Evolutionary conservation across 768 basidiomycete species (phyloP), one percentile per base, ranked within the genome.

Genomic region (Rhodocollybia butyracea): DNA sequence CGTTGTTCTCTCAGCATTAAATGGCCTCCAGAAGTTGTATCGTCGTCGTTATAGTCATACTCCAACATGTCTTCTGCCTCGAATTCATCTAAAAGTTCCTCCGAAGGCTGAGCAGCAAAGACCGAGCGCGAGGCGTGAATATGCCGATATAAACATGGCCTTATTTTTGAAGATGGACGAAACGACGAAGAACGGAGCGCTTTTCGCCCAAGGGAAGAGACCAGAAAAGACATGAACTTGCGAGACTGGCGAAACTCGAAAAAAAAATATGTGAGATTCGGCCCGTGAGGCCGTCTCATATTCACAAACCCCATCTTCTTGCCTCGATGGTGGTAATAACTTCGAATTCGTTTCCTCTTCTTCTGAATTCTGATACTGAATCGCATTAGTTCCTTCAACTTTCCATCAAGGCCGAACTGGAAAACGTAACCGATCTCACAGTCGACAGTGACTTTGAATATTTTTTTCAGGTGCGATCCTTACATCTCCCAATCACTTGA

Each of bases 1-100:
- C 91, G 80, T 60, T 94, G 85, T 64, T 91, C 82, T 55, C 83
- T 79, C 46, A 94, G 70, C 62, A 86, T 79, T 38, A 87, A 64
- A 72, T 95, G 92, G 17, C 86, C 91, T 22, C 76, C 74, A 26
- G 84, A 76, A 13, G 88, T 80, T 32, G 86, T 76, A 65, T 94
- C 92, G 57, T 88, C 80, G 22, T 79, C 68, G 38, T 77, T 73
- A 45, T 72, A 70, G 41, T 76, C 70, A 54, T 76, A 68, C 1
- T 76, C 73, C 42, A 84, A 57, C 31, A 78, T 66, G 34, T 79
- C 77, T 51, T 71, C 70, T 36, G 76, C 68, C 29, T 76, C 71
- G 21, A 78, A 76, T 12, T 72, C 60, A 58, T 64, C 64, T 39
- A 74, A 57, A 57, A 71, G 70, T 50, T 79, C 78, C 54, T 78